Evolutionary conservation across 805 yeast species (phyloP).

Genomic region (Tetrapisispora phaffii): DNA sequence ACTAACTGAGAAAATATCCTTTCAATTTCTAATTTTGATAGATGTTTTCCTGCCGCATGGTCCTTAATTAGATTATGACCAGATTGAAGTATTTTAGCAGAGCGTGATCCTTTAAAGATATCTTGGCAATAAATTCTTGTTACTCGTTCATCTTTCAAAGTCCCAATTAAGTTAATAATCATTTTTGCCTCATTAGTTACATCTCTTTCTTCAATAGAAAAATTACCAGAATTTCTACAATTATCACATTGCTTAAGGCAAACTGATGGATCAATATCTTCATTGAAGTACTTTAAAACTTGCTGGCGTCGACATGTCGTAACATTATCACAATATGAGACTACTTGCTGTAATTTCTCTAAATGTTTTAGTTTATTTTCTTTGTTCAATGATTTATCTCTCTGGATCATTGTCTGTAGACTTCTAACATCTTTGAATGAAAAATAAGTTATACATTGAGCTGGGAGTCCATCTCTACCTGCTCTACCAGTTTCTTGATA

Average conservation of each 20-base stretch:
- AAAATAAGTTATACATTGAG: constrained; percentile 78
- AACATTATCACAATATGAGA: constrained; percentile 84
- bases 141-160: constrained; percentile 49
- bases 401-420: constrained; percentile 65
- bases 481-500: constrained; percentile 99
- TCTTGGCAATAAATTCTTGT: constrained; percentile 80
- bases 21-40: constrained; percentile 63
- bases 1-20: constrained; percentile 72
- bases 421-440: constrained; percentile 70
- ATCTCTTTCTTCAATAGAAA: constrained; percentile 47
- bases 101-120: constrained; percentile 64
- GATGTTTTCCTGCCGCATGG: constrained; percentile 61
- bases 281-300: constrained; percentile 86
- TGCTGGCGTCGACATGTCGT: constrained; percentile 88
- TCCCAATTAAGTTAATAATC: constrained; percentile 49
- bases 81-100: constrained; percentile 47
- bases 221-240: constrained; percentile 43
- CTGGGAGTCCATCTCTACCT: constrained; percentile 84
- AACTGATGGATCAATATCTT: constrained; percentile 52
- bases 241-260: constrained; percentile 82
- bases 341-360: constrained; percentile 69
- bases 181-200: constrained; percentile 55
- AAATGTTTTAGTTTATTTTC: constrained; percentile 69
- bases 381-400: constrained; percentile 58
- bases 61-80: constrained; percentile 51